Percentiles rank a stretch among this genome's conserved stretches.
These are phyloP conservation scores for Creolimax fragrantissima DNA, from an alignment of 78 protist species.

Conservation along the genomic window DNA sequence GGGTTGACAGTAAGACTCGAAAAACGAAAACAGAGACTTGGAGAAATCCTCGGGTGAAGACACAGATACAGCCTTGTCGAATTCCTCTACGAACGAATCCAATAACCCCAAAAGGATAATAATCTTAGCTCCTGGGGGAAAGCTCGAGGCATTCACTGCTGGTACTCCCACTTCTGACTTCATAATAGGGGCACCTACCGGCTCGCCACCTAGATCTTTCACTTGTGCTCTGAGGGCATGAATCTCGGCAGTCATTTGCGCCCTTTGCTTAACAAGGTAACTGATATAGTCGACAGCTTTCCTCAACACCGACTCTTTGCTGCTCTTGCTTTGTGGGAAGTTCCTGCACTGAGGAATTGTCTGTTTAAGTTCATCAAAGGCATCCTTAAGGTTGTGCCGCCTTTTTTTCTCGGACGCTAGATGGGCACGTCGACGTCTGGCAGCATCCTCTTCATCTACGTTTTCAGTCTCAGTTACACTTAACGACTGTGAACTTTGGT, in stretches of 20 bases:
- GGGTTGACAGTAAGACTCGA: conserved; percentile 23
- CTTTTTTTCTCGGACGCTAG: conserved; percentile 34
- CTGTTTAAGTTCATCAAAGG: conserved; percentile 31
- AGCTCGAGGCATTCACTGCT: neutral
- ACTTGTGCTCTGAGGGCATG: neutral
- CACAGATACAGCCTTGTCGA: neutral
- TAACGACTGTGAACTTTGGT: neutral
- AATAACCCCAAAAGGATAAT: conserved; percentile 9
- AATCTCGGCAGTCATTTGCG: conserved; percentile 28
- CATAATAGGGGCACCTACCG: neutral
- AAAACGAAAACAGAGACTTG: neutral
- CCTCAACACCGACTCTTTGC: conserved; percentile 9
- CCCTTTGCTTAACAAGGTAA: conserved; percentile 9
- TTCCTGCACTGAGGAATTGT: conserved; percentile 11
- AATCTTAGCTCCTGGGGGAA: conserved; percentile 9
- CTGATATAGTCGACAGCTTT: conserved; percentile 20
- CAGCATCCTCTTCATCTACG: neutral
- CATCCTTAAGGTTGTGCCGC: conserved; percentile 27
- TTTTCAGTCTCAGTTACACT: neutral
- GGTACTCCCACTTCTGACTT: neutral
- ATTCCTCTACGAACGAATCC: conserved; percentile 23
- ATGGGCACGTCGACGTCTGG: conserved; percentile 19
- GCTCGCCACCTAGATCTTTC: neutral
- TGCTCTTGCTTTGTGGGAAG: conserved; percentile 16
- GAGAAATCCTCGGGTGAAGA: conserved; percentile 6